Conservation (phyloP, 192 early-diverging fungal species). For the Backusella tuberculispora region DNA sequence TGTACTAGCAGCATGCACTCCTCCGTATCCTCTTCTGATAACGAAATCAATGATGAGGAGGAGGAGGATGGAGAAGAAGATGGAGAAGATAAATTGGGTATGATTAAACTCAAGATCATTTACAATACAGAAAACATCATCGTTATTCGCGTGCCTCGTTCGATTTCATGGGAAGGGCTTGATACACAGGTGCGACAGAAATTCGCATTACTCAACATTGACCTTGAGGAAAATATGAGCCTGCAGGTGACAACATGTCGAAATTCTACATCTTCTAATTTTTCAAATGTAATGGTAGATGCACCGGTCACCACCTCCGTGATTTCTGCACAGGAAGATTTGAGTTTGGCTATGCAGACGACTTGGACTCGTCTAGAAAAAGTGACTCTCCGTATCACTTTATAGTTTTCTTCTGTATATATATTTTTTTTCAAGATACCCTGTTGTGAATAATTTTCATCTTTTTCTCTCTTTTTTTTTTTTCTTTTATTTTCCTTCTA, state of each 20-base stretch:
- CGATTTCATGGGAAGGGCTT: not conserved
- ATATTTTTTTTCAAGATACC: not conserved
- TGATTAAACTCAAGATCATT: conserved; percentile 20
- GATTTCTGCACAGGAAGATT: conserved; percentile 3
- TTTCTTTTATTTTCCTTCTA: too few species aligned
- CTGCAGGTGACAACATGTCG: not conserved
- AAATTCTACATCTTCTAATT: not conserved
- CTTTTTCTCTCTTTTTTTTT: not conserved
- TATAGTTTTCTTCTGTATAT: not conserved
- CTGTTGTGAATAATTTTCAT: not conserved
- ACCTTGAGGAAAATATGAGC: not conserved
- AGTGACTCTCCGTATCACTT: not conserved
- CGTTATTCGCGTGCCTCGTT: conserved; percentile 2
- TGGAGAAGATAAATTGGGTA: not conserved
- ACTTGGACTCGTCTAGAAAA: not conserved
- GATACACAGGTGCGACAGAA: not conserved
- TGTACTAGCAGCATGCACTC: not conserved
- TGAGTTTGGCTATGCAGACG: not conserved
- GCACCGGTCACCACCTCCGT: not conserved
- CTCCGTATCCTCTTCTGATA: not conserved
- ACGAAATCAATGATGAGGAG: not conserved
- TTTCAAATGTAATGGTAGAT: not conserved
- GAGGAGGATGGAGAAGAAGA: not conserved
- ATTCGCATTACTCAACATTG: not conserved
- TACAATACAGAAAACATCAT: conserved; percentile 12